Evolutionary conservation across 179 eudicot species (phyloP).

Genomic region (Gypsophila paniculata): DNA sequence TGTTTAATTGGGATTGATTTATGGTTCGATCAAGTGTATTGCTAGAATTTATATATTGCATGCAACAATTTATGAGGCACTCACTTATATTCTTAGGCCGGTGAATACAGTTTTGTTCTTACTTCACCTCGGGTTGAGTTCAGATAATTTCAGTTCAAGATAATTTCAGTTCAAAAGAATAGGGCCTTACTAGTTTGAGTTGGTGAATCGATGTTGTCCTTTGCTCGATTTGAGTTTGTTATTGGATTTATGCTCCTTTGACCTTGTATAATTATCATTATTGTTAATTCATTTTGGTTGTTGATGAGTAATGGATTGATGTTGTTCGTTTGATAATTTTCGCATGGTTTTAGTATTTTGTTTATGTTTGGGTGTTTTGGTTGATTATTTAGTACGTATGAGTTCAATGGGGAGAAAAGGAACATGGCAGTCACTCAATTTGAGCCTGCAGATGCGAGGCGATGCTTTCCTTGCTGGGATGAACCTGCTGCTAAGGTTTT

Average conservation of each 20-base stretch:
- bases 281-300: background rate
- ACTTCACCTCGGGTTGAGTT: no score
- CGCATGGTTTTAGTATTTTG: background rate
- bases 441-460: constrained; percentile 97
- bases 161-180: no score
- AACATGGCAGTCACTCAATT: constrained; percentile 99
- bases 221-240: background rate
- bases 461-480: constrained; percentile 99
- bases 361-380: background rate
- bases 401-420: constrained; percentile 81
- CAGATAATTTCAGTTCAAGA: no score
- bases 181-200: background rate
- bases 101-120: no score
- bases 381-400: constrained; percentile 49
- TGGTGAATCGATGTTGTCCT: background rate
- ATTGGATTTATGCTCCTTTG: background rate
- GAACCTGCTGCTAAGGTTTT: constrained; percentile 96
- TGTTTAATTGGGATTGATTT: background rate
- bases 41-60: background rate
- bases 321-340: background rate
- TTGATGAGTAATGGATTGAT: background rate
- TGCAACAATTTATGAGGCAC: background rate
- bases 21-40: background rate
- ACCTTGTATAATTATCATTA: background rate
- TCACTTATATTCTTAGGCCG: background rate